A percentile compares a stretch with the other conserved stretches of the same genome.
Conservation (phyloP, 1,284 basidiomycete species). For the Psilocybe mexicana region DNA sequence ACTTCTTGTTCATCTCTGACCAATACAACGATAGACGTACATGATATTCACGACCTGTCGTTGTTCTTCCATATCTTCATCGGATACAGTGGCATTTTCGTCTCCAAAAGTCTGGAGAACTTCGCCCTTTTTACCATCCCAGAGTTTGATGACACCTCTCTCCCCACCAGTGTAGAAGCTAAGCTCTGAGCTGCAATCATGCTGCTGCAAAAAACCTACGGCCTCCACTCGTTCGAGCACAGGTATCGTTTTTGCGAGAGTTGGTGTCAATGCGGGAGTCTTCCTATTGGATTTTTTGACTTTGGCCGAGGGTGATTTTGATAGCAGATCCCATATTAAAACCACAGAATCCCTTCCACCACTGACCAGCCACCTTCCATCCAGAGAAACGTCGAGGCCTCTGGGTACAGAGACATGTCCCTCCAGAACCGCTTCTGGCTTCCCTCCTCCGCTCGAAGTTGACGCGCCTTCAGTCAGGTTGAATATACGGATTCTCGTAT, state of each 20-base stretch:
- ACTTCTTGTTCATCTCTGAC: slow-evolving; percentile 10
- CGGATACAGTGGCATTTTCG: slow-evolving; percentile 37
- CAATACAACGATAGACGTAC: slow-evolving; percentile 46
- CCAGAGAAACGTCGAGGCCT: slow-evolving; percentile 80
- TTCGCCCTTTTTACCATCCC: slow-evolving; percentile 74
- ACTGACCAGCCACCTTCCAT: slow-evolving; percentile 86
- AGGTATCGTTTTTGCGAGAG: slow-evolving; percentile 82
- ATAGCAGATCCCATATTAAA: slow-evolving; percentile 81
- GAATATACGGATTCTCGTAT: slow-evolving; percentile 88
- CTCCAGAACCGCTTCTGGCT: slow-evolving; percentile 80
- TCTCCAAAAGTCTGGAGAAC: slow-evolving; percentile 65
- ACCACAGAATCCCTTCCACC: slow-evolving; percentile 91
- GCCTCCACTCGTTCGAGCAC: slow-evolving; percentile 88
- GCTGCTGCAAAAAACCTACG: slow-evolving; percentile 67
- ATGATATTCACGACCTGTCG: slow-evolving; percentile 70
- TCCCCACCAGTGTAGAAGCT: slow-evolving; percentile 88
- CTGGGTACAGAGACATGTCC: slow-evolving; percentile 91
- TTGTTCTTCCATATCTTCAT: slow-evolving; percentile 74
- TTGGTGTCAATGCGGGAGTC: slow-evolving; percentile 47
- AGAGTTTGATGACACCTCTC: slow-evolving; percentile 80
- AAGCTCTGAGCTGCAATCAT: slow-evolving; percentile 44
- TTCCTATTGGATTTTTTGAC: slow-evolving; percentile 55
- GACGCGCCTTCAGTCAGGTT: slow-evolving; percentile 70
- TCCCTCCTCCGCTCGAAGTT: slow-evolving; percentile 56
- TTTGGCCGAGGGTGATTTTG: slow-evolving; percentile 27